A percentile compares a stretch with the other conserved stretches of the same genome.
These are phyloP conservation scores for Symbiotaphrina buchneri DNA, from an alignment of 495 filamentous ascomycete genomes.

Conservation along the genomic window DNA sequence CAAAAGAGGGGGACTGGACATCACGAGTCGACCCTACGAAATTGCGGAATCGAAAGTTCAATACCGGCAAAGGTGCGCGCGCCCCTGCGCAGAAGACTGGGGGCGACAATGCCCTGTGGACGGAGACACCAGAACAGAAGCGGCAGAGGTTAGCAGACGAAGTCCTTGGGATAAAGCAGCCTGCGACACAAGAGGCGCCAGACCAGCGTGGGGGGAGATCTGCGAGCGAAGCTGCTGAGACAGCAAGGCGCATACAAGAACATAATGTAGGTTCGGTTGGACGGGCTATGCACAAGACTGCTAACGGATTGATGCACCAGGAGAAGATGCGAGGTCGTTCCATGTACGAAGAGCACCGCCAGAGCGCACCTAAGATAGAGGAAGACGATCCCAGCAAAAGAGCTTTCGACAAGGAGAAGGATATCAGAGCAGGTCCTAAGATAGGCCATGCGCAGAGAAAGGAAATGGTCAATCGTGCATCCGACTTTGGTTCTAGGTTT, in stretches of 20 bases:
- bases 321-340: slow-evolving; percentile 37
- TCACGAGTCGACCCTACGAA: slow-evolving; percentile 67
- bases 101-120: slow-evolving; percentile 50
- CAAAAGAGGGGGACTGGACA: slow-evolving; percentile 34
- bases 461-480: slow-evolving; percentile 60
- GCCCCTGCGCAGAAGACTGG: slow-evolving; percentile 12
- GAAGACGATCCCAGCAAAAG: slow-evolving; percentile 84
- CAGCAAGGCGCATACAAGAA: slow-evolving; percentile 28
- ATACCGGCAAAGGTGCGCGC: slow-evolving; percentile 40
- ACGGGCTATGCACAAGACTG: too few species aligned
- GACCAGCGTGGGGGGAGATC: slow-evolving; percentile 7
- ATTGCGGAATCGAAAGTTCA: slow-evolving; percentile 64
- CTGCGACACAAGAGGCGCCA: slow-evolving; percentile 11
- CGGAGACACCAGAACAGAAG: slow-evolving; percentile 80
- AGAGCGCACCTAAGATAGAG: slow-evolving; percentile 18
- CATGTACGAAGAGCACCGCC: slow-evolving; percentile 38
- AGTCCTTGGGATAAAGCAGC: slow-evolving; percentile 48
- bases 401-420: slow-evolving; percentile 84
- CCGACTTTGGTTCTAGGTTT: slow-evolving; percentile 69
- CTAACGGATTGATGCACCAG: slow-evolving; percentile 10
- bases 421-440: slow-evolving; percentile 57
- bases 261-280: slow-evolving; percentile 24
- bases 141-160: slow-evolving; percentile 58
- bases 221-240: slow-evolving; percentile 16
- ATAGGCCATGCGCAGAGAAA: slow-evolving; percentile 52